A percentile compares a stretch with the other conserved stretches of the same genome.
Conservation (phyloP, 495 filamentous ascomycete genomes). For the Aspergillus biplanus region DNA sequence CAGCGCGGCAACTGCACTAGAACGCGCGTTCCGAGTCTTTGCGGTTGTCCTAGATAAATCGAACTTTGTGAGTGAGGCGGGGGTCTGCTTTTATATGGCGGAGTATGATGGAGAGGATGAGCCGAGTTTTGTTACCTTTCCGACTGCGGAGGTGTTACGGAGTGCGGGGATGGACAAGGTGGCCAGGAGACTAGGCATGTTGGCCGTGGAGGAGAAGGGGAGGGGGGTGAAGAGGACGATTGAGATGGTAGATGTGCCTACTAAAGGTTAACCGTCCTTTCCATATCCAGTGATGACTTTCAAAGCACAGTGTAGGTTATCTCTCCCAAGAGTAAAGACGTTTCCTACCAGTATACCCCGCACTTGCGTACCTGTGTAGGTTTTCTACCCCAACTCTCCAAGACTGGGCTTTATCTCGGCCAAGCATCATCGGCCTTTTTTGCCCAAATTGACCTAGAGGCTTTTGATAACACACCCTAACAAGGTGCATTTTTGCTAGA, state of each 20-base stretch:
- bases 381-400: too few relatives aligned
- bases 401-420: background rate
- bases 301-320: too few relatives aligned
- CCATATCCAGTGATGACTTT: too few relatives aligned
- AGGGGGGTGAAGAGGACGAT: too few relatives aligned
- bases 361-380: too few relatives aligned
- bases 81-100: constrained; percentile 25
- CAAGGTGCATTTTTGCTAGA: background rate
- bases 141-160: constrained; percentile 16
- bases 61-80: constrained; percentile 23
- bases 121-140: background rate
- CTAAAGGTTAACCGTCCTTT: too few relatives aligned
- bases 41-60: constrained; percentile 22
- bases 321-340: too few relatives aligned
- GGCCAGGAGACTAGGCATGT: background rate
- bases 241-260: too few relatives aligned
- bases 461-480: background rate
- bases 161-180: constrained; percentile 11
- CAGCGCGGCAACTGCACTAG: constrained; percentile 3
- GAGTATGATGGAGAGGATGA: constrained; percentile 1
- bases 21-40: constrained; percentile 16
- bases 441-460: background rate
- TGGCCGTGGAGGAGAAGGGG: background rate
- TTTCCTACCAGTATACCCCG: too few relatives aligned
- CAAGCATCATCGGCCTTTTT: background rate